These are phyloP conservation scores for Colletotrichum plurivorum DNA, from an alignment of 2,329 filamentous ascomycete species.

Conservation along the genomic window DNA sequence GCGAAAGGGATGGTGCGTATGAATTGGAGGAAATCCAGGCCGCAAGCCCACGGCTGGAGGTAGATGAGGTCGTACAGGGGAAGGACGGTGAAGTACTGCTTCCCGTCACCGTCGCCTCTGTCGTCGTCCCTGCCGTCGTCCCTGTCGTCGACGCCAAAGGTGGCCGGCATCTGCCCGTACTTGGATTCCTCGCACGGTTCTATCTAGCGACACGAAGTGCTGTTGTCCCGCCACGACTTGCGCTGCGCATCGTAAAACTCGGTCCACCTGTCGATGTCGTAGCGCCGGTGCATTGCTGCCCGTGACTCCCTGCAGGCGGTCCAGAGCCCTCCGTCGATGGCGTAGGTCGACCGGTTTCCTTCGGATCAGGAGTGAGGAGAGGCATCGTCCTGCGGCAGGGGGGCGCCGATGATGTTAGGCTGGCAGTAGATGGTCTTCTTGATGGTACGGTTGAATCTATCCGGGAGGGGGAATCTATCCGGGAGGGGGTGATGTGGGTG, in stretches of 20 bases:
- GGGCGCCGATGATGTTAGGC: neutral
- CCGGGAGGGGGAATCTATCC: fast-evolving
- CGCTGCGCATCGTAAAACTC: neutral
- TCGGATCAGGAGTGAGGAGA: conserved; percentile 1
- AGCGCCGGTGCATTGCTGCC: conserved; percentile 5
- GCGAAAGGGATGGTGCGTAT: neutral
- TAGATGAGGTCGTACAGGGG: neutral
- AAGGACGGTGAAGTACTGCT: neutral
- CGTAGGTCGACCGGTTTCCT: neutral
- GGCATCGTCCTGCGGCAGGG: fast-evolving
- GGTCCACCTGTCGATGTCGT: neutral
- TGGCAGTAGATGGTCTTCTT: fast-evolving
- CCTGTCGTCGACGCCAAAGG: neutral
- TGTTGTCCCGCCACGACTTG: neutral
- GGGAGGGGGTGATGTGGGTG: too few species aligned
- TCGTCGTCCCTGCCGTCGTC: too few species aligned
- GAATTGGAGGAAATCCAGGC: fast-evolving
- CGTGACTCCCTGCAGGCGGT: conserved; percentile 18
- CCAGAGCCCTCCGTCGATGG: conserved; percentile 8
- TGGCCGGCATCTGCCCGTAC: neutral
- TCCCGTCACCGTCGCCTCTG: neutral
- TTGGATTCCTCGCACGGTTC: neutral
- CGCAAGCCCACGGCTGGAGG: fast-evolving
- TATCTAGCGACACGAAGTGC: neutral
- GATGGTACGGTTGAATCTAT: neutral